Percentiles rank a stretch among this genome's conserved stretches.
These are phyloP conservation scores for Alternaria incomplexa DNA, from an alignment of 2,329 filamentous ascomycete species.

Conservation along the genomic window DNA sequence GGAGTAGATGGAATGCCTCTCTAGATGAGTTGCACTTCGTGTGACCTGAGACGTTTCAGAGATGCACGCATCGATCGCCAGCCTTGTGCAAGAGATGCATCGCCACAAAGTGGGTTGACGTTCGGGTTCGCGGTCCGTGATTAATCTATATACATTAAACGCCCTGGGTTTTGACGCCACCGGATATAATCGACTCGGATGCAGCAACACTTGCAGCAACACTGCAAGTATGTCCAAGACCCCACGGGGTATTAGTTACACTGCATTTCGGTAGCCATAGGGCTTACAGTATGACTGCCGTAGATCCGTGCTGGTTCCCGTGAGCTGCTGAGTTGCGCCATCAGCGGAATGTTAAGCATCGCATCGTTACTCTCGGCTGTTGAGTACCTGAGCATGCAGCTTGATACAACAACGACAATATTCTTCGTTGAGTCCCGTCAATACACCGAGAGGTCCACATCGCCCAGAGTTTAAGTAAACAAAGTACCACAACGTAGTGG, in stretches of 20 bases:
- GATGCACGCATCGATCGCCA: background rate
- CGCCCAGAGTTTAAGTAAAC: background rate
- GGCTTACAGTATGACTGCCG: background rate
- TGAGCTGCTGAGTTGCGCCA: background rate
- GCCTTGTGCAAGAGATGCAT: background rate
- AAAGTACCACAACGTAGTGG: slow-evolving; percentile 1
- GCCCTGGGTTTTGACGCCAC: slow-evolving; percentile 5
- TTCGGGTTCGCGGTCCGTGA: slow-evolving; percentile 18
- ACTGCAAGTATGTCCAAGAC: background rate
- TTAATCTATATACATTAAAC: slow-evolving; percentile 20
- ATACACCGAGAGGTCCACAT: background rate
- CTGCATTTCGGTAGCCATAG: slow-evolving; percentile 8
- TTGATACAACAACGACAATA: background rate
- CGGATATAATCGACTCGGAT: slow-evolving; percentile 2
- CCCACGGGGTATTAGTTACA: slow-evolving; percentile 1
- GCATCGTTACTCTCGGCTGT: background rate
- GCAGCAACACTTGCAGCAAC: background rate
- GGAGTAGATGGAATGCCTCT: background rate
- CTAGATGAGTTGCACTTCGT: background rate
- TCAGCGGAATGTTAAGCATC: background rate
- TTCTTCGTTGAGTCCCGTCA: background rate
- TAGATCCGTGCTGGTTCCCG: background rate
- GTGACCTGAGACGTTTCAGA: slow-evolving; percentile 1
- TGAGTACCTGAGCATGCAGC: background rate
- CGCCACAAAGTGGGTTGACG: background rate